Conservation (phyloP, 1,139 yeast species). For the Debaryomyces subglobosus region DNA sequence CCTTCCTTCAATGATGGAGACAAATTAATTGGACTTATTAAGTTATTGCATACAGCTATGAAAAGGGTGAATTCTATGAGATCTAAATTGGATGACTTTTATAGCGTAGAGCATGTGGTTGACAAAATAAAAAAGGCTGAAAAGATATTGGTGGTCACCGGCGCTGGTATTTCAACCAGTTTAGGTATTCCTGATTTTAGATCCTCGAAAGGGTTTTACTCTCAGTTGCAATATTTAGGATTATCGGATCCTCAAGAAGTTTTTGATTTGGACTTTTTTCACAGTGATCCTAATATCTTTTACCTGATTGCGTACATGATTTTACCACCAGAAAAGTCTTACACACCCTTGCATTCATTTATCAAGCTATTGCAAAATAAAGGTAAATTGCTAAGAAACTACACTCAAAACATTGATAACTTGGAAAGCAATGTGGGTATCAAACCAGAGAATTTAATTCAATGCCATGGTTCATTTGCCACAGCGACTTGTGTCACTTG, state of each 20-base stretch:
- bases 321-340: slow-evolving; percentile 73
- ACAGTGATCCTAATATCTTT: slow-evolving; percentile 76
- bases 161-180: slow-evolving; percentile 93
- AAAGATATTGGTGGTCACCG: slow-evolving; percentile 78
- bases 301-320: slow-evolving; percentile 86
- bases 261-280: slow-evolving; percentile 73
- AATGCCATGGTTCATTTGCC: slow-evolving; percentile 95
- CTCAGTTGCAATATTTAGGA: slow-evolving; percentile 67
- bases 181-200: slow-evolving; percentile 93
- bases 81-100: slow-evolving; percentile 52
- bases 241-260: slow-evolving; percentile 91
- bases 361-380: slow-evolving; percentile 74
- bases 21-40: slow-evolving; percentile 51
- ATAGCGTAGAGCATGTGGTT: slow-evolving; percentile 63
- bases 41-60: slow-evolving; percentile 61
- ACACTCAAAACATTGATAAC: slow-evolving; percentile 92
- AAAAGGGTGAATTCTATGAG: slow-evolving; percentile 59
- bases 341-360: slow-evolving; percentile 82
- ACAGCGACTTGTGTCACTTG: slow-evolving; percentile 86
- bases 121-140: slow-evolving; percentile 55
- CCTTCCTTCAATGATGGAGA: slow-evolving; percentile 43
- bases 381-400: slow-evolving; percentile 77
- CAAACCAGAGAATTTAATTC: slow-evolving; percentile 66
- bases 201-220: slow-evolving; percentile 82
- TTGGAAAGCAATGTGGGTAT: slow-evolving; percentile 84